Base-by-base conservation (phyloP, 2,329 filamentous ascomycete species). In the Thermochaetoides dissita region DNA sequence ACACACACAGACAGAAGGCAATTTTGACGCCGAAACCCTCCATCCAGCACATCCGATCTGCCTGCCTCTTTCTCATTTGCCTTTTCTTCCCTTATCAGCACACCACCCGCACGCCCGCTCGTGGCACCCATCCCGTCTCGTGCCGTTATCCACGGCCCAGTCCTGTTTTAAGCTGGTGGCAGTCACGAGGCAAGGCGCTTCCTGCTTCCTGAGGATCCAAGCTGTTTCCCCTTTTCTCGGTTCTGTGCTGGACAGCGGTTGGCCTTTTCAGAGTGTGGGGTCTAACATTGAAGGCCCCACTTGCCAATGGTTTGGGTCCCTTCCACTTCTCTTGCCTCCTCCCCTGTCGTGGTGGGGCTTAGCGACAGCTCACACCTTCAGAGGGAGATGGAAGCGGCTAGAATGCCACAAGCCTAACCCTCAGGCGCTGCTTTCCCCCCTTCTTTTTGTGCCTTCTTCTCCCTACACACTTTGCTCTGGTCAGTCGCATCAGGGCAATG, bases 11-110 rank as follows among this genome's bases (percentile, higher is more conserved):
- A 11, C 35, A 24, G 17, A 24, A 24, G 17, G 11, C 29, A n/a
- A 29, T 10, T 30, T 46, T 44, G 46, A 49, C 45, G 48, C 43
- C 44, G 38, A 48, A 38, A 39, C 49, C 45, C 42, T 45, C 46
- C 40, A 45, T 45, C 35, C 38, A 44, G 12, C 34, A 28, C 17
- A 24, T 24, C 17, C 17, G 17, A 24, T 24, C 17, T 24, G 17
- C 3, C 5, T 24, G 3, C 17, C 17, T 24, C 17, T 5, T 24
- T 24, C 17, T 24, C 17, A 24, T 24, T 5, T 24, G 17, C 17
- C 17, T 24, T 24, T 24, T 24, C 17, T 39, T 41, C 35, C n/a
- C 44, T 44, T 44, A 44, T 42, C 44, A 41, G 17, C 17, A 24
- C 17, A 24, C 17, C 34, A 10, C 11, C 39, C 33, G 12, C 32